Evolutionary conservation across 2,329 filamentous ascomycete genomes (phyloP).

Genomic region (Ceratocystis cubensis): DNA sequence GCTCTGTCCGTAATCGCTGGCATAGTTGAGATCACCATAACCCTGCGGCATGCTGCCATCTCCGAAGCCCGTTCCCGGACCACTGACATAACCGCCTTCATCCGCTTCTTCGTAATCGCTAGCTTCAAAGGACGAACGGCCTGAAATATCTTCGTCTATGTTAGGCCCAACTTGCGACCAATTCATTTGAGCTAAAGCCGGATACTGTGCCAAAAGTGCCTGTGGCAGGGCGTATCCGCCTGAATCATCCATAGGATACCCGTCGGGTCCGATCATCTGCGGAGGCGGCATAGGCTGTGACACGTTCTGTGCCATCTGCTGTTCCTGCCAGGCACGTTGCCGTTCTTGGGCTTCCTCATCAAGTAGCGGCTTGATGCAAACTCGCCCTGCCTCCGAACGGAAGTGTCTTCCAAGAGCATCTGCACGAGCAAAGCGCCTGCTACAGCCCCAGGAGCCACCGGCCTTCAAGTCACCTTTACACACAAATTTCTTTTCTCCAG

Average conservation of each 20-base stretch:
- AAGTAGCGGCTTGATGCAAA: conserved; percentile 93
- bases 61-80: conserved; percentile 47
- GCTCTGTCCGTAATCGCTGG: conserved; percentile 37
- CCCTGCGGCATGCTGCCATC: conserved; percentile 44
- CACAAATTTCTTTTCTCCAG: conserved; percentile 96
- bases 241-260: conserved; percentile 44
- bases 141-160: conserved; percentile 63
- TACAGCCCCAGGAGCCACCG: conserved; percentile 81
- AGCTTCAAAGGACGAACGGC: conserved; percentile 68
- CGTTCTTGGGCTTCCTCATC: conserved; percentile 85
- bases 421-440: conserved; percentile 81
- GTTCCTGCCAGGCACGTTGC: conserved; percentile 61
- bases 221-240: conserved; percentile 64
- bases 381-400: conserved; percentile 82
- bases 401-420: conserved; percentile 93
- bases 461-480: conserved; percentile 83
- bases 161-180: conserved; percentile 57
- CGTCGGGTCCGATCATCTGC: conserved; percentile 46
- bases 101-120: conserved; percentile 67
- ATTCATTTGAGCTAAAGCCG: conserved; percentile 78
- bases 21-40: conserved; percentile 43
- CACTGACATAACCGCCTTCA: conserved; percentile 54
- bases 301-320: conserved; percentile 53
- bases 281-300: conserved; percentile 30
- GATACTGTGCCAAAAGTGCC: conserved; percentile 81